Percentiles rank a stretch among this genome's conserved stretches.
These are phyloP conservation scores for Suillus brevipes DNA, from an alignment of 768 basidiomycete species.

Conservation along the genomic window DNA sequence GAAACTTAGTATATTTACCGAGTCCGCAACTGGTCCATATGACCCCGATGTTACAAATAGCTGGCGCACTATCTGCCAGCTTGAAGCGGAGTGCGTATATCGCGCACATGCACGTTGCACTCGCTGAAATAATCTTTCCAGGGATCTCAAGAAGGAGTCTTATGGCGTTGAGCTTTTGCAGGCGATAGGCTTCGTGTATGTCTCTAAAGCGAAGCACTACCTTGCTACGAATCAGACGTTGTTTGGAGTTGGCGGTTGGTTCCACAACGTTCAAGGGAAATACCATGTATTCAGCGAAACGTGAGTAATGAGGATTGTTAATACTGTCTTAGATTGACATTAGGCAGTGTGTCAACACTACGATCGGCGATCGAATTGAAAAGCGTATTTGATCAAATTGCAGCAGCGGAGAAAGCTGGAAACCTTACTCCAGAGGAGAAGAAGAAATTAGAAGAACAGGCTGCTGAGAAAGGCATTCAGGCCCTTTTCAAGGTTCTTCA, in stretches of 20 bases:
- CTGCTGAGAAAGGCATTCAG: slow-evolving; percentile 89
- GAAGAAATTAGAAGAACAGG: slow-evolving; percentile 84
- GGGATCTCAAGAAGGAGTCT: slow-evolving; percentile 81
- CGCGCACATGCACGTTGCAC: neutral
- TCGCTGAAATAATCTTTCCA: slow-evolving; percentile 28
- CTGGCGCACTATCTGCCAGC: slow-evolving; percentile 73
- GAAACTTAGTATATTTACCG: slow-evolving; percentile 85
- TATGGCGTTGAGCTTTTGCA: slow-evolving; percentile 87
- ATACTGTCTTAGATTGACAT: slow-evolving; percentile 8
- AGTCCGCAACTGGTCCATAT: slow-evolving; percentile 70
- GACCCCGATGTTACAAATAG: slow-evolving; percentile 70
- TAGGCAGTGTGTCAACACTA: slow-evolving; percentile 72
- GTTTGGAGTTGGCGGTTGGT: slow-evolving; percentile 88
- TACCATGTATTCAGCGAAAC: slow-evolving; percentile 94
- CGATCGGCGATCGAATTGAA: slow-evolving; percentile 89
- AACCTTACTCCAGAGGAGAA: slow-evolving; percentile 77
- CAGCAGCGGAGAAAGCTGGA: slow-evolving; percentile 85
- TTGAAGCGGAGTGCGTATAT: slow-evolving; percentile 76
- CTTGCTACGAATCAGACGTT: slow-evolving; percentile 69
- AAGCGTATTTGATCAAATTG: slow-evolving; percentile 87
- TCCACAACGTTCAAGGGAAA: slow-evolving; percentile 90
- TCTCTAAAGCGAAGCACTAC: slow-evolving; percentile 79
- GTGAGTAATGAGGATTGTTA: slow-evolving; percentile 41
- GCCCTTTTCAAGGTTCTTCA: slow-evolving; percentile 81
- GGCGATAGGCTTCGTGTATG: slow-evolving; percentile 84